These are phyloP conservation scores for Brettanomyces nanus DNA, from an alignment of 805 yeast species.

Conservation along the genomic window DNA sequence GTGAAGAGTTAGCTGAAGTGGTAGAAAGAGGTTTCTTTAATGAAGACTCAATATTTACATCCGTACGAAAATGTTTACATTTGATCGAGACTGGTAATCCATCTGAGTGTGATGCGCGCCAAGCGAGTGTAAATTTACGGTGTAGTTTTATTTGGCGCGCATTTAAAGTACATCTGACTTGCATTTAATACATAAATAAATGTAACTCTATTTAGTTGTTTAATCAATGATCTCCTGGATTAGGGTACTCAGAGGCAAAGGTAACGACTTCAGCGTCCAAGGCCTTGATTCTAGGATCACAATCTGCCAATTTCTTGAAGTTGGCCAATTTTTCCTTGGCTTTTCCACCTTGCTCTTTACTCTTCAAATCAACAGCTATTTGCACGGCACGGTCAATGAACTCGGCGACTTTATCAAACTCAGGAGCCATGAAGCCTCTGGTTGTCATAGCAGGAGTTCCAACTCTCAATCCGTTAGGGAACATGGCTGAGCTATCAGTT, in stretches of 20 bases:
- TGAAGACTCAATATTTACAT: no score
- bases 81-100: no score
- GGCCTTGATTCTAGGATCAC: slow-evolving; percentile 49
- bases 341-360: slow-evolving; percentile 47
- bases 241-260: slow-evolving; percentile 75
- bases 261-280: slow-evolving; percentile 58
- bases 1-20: no score
- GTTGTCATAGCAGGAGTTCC: slow-evolving; percentile 99
- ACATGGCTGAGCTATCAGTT: slow-evolving; percentile 90
- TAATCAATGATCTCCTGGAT: slow-evolving; percentile 65
- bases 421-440: slow-evolving; percentile 76
- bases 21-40: no score
- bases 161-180: no score
- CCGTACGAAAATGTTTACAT: no score
- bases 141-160: no score
- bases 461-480: slow-evolving; percentile 93
- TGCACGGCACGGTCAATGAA: slow-evolving; percentile 75
- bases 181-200: no score
- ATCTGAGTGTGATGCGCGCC: no score
- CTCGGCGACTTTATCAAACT: slow-evolving; percentile 71
- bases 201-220: no score
- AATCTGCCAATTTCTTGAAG: slow-evolving; percentile 65
- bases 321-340: slow-evolving; percentile 55
- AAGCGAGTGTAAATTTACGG: no score
- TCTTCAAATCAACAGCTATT: slow-evolving; percentile 54